Percentiles rank a stretch among this genome's conserved stretches.
Conservation (phyloP, 352 stramenopile species). For the Phytophthora brassicae region DNA sequence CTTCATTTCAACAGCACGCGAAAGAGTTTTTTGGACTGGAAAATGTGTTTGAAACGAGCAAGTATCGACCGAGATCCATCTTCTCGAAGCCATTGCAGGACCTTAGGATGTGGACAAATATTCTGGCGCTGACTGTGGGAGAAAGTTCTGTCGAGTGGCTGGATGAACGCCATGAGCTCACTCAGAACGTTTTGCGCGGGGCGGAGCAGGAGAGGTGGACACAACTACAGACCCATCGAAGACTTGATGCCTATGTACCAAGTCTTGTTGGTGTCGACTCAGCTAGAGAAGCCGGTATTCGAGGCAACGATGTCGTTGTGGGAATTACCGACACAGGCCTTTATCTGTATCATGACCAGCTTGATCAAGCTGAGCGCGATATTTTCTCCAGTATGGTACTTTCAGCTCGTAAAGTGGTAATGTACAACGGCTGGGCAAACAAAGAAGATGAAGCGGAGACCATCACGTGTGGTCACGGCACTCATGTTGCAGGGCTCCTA, state of each 20-base stretch:
- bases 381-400: slow-evolving; percentile 48
- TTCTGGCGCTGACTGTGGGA: slow-evolving; percentile 49
- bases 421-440: slow-evolving; percentile 80
- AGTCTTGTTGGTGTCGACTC: slow-evolving; percentile 66
- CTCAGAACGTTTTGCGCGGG: slow-evolving; percentile 34
- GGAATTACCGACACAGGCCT: slow-evolving; percentile 83
- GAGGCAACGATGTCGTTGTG: slow-evolving; percentile 69
- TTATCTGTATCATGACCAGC: slow-evolving; percentile 85
- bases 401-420: slow-evolving; percentile 70
- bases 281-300: slow-evolving; percentile 63
- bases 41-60: slow-evolving; percentile 58
- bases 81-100: slow-evolving; percentile 57
- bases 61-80: slow-evolving; percentile 38
- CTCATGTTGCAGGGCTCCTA: slow-evolving; percentile 83
- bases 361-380: slow-evolving; percentile 61
- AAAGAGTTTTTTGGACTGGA: slow-evolving; percentile 46
- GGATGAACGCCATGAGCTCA: slow-evolving; percentile 45
- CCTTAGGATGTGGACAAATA: slow-evolving; percentile 58
- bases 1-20: slow-evolving; percentile 43
- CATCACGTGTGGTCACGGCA: slow-evolving; percentile 84
- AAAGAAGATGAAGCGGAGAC: slow-evolving; percentile 62
- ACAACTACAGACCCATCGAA: slow-evolving; percentile 31
- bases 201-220: slow-evolving; percentile 29
- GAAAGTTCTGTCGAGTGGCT: slow-evolving; percentile 66
- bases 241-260: slow-evolving; percentile 64